Percentiles rank a stretch among this genome's conserved stretches.
phyloP scores from a whole-genome alignment of 192 early-diverging fungal species.

The Coemansia sp. region DNA sequence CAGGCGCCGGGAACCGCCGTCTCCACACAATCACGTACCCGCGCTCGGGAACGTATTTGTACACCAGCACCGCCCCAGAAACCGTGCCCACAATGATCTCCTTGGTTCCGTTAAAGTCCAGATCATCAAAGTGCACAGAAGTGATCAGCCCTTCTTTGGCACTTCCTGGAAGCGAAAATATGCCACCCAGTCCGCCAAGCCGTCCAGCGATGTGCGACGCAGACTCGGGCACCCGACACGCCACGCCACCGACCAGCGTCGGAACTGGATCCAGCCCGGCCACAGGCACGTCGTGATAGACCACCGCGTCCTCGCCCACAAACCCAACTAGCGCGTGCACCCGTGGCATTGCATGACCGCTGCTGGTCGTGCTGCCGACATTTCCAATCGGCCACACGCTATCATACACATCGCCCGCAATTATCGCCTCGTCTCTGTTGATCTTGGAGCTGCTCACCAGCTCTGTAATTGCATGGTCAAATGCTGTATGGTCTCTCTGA shows the following conservation, averaged over 20 bases:
- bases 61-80: slow-evolving; percentile 46
- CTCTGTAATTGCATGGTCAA: slow-evolving; percentile 26
- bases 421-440: not conserved
- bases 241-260: slow-evolving; percentile 40
- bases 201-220: slow-evolving; percentile 38
- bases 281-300: slow-evolving; percentile 50
- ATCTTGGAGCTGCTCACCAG: slow-evolving; percentile 9
- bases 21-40: slow-evolving; percentile 52
- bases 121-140: slow-evolving; percentile 50
- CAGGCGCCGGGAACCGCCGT: slow-evolving; percentile 46
- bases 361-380: not conserved
- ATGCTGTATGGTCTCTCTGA: slow-evolving; percentile 38
- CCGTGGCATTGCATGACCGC: slow-evolving; percentile 8
- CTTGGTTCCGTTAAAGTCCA: slow-evolving; percentile 37
- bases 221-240: slow-evolving; percentile 26
- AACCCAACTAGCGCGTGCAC: slow-evolving; percentile 51
- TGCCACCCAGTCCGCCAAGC: slow-evolving; percentile 41
- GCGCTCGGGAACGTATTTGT: slow-evolving; percentile 37
- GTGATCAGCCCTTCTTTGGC: slow-evolving; percentile 42
- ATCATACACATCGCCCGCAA: slow-evolving; percentile 35
- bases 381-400: slow-evolving; percentile 39
- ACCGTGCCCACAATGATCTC: slow-evolving; percentile 51
- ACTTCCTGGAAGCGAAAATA: slow-evolving; percentile 45
- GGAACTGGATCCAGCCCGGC: slow-evolving; percentile 53
- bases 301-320: slow-evolving; percentile 49